These are phyloP conservation scores for Elongisporangium anandrum DNA, from an alignment of 352 stramenopile genomes.

Conservation along the genomic window DNA sequence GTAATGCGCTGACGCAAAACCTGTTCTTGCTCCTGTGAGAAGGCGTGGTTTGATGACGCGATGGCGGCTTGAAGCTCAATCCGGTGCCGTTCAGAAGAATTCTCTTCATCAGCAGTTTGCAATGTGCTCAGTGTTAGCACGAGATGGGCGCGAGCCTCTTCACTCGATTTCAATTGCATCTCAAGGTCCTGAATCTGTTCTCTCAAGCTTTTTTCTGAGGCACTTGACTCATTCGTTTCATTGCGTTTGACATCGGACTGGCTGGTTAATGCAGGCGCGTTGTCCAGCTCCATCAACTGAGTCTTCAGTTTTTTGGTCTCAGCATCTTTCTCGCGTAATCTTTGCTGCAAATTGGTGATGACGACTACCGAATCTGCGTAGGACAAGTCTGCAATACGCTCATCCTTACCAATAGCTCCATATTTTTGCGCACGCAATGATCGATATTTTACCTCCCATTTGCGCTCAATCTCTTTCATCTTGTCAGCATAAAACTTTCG, in stretches of 20 bases:
- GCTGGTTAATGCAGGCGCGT: neutral
- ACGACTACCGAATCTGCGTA: slow-evolving; percentile 31
- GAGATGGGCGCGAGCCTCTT: slow-evolving; percentile 56
- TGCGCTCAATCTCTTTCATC: slow-evolving; percentile 70
- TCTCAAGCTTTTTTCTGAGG: slow-evolving; percentile 16
- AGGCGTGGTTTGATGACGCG: neutral
- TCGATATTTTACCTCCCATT: slow-evolving; percentile 68
- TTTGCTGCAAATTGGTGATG: slow-evolving; percentile 32
- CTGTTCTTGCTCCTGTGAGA: neutral
- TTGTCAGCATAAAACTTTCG: slow-evolving; percentile 73
- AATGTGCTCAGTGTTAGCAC: slow-evolving; percentile 50
- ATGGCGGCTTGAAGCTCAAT: neutral
- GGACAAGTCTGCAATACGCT: slow-evolving; percentile 15
- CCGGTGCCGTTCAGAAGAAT: neutral
- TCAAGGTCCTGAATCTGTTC: slow-evolving; percentile 28
- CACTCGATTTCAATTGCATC: slow-evolving; percentile 56
- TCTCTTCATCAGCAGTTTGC: slow-evolving; percentile 10
- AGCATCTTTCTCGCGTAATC: slow-evolving; percentile 13
- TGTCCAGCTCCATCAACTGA: slow-evolving; percentile 14
- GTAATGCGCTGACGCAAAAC: neutral
- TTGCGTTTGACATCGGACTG: neutral
- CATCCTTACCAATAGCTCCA: neutral
- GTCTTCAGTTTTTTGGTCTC: slow-evolving; percentile 6
- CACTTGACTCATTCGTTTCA: neutral
- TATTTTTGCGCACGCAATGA: slow-evolving; percentile 39